Base-by-base conservation (phyloP, 805 yeast species). In the Candida xyloterini region DNA sequence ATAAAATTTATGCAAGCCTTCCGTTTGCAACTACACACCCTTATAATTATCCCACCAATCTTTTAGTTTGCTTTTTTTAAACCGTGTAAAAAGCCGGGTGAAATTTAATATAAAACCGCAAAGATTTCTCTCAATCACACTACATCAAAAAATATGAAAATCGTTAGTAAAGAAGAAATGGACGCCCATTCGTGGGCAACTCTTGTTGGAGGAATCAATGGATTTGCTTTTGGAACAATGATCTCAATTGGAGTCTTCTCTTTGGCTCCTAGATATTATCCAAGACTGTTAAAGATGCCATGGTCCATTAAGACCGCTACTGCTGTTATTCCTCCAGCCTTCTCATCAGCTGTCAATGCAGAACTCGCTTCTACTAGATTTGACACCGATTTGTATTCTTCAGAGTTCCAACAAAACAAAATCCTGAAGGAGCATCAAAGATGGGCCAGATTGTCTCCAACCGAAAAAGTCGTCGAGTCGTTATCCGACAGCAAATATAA, bases 281-380 rank as follows among this genome's bases (percentile, higher is more conserved):
- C 81, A 20, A 43, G 42, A 30, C 52, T 63, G 7, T 64, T 74
- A 51, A 63, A 57, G 24, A 50, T 75, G 48, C 70, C 81, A n/a
- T 78, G 73, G 70, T 68, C 78, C 10, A 66, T 80, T 46, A 71
- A 73, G 48, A 79, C 91, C 2, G 86, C 87, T 6, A 60, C 80
- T 38, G 76, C 76, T 51, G 75, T 82, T 41, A 72, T 78, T 25
- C 95, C 95, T 10, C 81, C 85, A 23, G 74, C 83, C 2, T 63
- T 79, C 29, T 51, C 72, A 20, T 73, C 80, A 8, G 78, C 84
- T 3, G 79, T 84, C 35, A 67, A 66, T 46, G 90, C 87, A 11
- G 95, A 86, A 60, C 74, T 73, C 41, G 80, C 85, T 1, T 85
- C 95, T 3, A 71, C 74, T 38, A 63, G 63, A 23, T 86, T 84